Base-by-base conservation (phyloP, 2,329 filamentous ascomycete species). In the Monosporascus sp. region DNA sequence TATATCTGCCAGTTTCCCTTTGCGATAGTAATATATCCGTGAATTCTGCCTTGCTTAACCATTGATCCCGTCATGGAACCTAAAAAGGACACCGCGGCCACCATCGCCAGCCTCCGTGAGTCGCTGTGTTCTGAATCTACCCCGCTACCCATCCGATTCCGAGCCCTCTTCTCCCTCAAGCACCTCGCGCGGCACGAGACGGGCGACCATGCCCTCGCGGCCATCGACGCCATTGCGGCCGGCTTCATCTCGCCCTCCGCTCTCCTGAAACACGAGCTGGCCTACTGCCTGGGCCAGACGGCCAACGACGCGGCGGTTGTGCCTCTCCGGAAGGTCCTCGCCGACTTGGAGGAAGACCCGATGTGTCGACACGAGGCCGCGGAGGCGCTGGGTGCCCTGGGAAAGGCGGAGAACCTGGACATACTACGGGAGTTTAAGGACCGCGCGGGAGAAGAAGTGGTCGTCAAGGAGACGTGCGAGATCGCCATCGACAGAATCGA, bases 281-380 rank as follows among this genome's bases (percentile, higher is more conserved):
- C 94, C 26, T 99, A 99, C 75, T 99, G 94, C 68, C 81, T 99
- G 2, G 94, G 94, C 7, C 94, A 99, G 74, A 93, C 89, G 1
- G 85, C 85, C 54, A 91, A 96, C 67, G 72, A 79, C 49, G 85
- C 85, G 46, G 88, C 92, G 0, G 82, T 91, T 9, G 80, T 86
- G 9, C 87, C 85, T 58, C 77, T 99, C 60, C 81, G 86, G 54
- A 73, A 78, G 14, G 90, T 95, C 16, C 77, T 97, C 53, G 81
- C 88, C 60, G 83, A 97, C 70, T 74, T 85, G 58, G 68, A 83
- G n/a, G 91, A 97, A 72, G 92, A 97, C 75, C 74, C 88, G 38
- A 99, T 99, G 92, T 95, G 91, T 72, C 82, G 94, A 62, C 94
- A 99, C 65, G 94, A 99, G 76, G 93, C 94, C 17, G 94, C 93